Base-by-base conservation (phyloP, 2,329 filamentous ascomycete genomes). In the Aureobasidium sp. region DNA sequence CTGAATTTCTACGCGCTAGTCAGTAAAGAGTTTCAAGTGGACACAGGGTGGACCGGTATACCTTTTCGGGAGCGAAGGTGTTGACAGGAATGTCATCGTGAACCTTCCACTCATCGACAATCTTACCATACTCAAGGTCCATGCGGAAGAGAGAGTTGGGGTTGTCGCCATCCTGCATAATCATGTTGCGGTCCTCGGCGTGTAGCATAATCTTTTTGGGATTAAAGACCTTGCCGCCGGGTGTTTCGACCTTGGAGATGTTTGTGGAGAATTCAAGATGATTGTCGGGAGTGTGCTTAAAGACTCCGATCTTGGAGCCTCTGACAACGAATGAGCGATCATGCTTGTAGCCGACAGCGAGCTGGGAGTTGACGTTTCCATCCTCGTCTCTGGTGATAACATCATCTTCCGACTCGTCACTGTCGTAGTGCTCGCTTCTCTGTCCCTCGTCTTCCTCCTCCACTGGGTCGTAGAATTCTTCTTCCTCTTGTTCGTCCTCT, bases 171-270 rank as follows among this genome's bases (percentile, higher is more conserved):
- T 95, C 92, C 74, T 97, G 92, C 63, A 97, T 76, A 64, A 97
- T 89, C 83, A 97, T 87, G 71, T 95, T 91, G 49, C 86, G 83
- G 76, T 97, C 92, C 73, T 94, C 90, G 34, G 89, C 88, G 72
- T 97, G 92, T 52, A 97, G 81, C 92, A 97, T 97, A 70, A 96
- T 90, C 79, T 96, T 99, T 78, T 90, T 95, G 7, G 94, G 94
- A 65, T 88, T 92, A 79, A 99, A 97, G 0, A 92, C 80, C 72
- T 88, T 89, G 69, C 94, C 94, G 48, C 85, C 84, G 1, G 92
- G 90, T 0, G 93, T 96, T 73, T 91, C 87, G 56, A 99, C 90
- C 76, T 95, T 96, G 64, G 91, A 96, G 70, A 99, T 99, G 67
- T 92, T 97, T 64, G 94, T 99, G 14, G 91, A 91, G 75, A 97